Evolutionary conservation across 257 asterid species (phyloP), one percentile per base, ranked within the genome.

Genomic region (Cordia subcordata): DNA sequence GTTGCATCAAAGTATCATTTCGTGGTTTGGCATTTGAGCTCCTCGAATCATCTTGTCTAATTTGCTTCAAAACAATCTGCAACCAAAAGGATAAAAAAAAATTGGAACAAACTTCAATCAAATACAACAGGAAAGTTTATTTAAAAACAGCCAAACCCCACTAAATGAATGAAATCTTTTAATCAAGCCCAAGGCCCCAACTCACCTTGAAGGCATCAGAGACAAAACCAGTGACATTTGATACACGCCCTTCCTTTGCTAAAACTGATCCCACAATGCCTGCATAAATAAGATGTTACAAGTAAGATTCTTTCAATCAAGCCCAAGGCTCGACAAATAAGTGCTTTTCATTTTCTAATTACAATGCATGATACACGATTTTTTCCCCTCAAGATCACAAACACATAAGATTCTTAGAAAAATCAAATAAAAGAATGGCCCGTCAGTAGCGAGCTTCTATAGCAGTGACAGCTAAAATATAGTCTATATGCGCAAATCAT

Each of bases 211-310:
- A 79, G 60, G 95, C 94, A 58, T 93, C 88, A 9, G 92, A 78
- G 65, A 83, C 49, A 56, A 83, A 64, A 69, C 81, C 94, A 40
- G 92, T 67, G 19, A 82, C 76, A 55, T 23, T 60, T 40, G 94
- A 65, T 27, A 27, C 35, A 6, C 35, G 35, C 35, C 35, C 35
- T 50, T 88, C 96, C 67, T 81, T 85, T 56, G 90, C 88, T 72
- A 88, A 83, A 74, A 82, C 77, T 0, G 98, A 82, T 51, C 95
- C 95, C 63, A 83, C 82, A 57, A 88, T 71, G 69, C 97, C 99
- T 93, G 84, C 80, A 73, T 37, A 61, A 53, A 35, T 50, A 45
- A 40, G n/a, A 32, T 1, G n/a, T 23, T 27, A 23, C 54, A 58
- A 23, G 35, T 27, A 27, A 27, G 35, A 27, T 27, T 27, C 35